Conservation (phyloP, 306 rosid genomes). For the Ormosia semicastrata region DNA sequence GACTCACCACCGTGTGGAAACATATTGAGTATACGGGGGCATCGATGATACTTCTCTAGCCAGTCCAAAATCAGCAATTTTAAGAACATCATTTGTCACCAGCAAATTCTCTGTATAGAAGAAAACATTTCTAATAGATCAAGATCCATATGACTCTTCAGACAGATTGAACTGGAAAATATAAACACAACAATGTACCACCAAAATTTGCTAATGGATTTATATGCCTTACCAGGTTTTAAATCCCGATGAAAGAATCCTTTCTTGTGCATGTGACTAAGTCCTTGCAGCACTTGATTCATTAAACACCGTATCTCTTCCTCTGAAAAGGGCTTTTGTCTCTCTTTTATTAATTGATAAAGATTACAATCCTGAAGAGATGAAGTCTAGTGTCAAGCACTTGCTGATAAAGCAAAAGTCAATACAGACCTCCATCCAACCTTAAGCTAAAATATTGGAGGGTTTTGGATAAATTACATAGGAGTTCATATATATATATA, state of each 20-base stretch:
- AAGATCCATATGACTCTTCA: conserved; percentile 2
- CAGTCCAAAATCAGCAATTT: conserved; percentile 87
- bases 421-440: conserved; percentile 23
- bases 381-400: conserved; percentile 40
- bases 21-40: conserved; percentile 95
- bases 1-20: conserved; percentile 91
- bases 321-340: conserved; percentile 64
- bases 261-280: conserved; percentile 68
- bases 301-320: conserved; percentile 69
- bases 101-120: conserved; percentile 68
- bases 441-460: conserved; percentile 5
- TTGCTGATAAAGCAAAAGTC: neutral
- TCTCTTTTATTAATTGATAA: conserved; percentile 75
- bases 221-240: conserved; percentile 62
- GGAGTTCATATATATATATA: neutral
- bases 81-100: conserved; percentile 72
- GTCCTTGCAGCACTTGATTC: conserved; percentile 72
- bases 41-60: conserved; percentile 82
- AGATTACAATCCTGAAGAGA: conserved; percentile 68
- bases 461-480: neutral
- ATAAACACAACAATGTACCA: conserved; percentile 3
- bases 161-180: conserved; percentile 1
- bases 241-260: conserved; percentile 86
- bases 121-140: conserved; percentile 5
- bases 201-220: conserved; percentile 2